Evolutionary conservation across 257 asterid genomes (phyloP).

Genomic region (Penstemon barbatus): DNA sequence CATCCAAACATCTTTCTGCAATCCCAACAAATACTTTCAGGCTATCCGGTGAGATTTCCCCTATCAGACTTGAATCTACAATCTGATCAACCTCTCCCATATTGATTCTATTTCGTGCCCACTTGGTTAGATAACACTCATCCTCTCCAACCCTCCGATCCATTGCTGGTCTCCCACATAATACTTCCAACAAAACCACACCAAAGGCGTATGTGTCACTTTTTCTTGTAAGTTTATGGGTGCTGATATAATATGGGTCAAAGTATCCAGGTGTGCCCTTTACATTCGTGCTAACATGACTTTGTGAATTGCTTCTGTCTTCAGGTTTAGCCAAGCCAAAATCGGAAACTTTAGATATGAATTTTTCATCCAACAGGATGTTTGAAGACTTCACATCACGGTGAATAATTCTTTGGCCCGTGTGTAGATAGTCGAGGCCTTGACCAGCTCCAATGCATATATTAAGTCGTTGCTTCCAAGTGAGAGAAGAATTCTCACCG

Average conservation of each 20-base stretch:
- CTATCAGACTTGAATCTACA: too few species aligned
- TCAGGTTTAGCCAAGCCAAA: slow-evolving; percentile 63
- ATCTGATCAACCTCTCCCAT: too few species aligned
- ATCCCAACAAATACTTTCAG: too few species aligned
- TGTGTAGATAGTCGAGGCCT: too few species aligned
- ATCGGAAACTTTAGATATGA: slow-evolving; percentile 58
- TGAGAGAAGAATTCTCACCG: too few species aligned
- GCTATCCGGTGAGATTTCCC: too few species aligned
- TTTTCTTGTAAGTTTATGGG: slow-evolving; percentile 43
- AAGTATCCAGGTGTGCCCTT: slow-evolving; percentile 58
- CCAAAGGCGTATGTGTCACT: slow-evolving; percentile 63
- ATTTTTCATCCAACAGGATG: slow-evolving; percentile 51
- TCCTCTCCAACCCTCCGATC: slow-evolving; percentile 36
- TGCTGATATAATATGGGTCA: slow-evolving; percentile 50
- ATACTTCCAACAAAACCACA: slow-evolving; percentile 48
- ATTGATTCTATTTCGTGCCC: too few species aligned
- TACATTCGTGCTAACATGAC: slow-evolving; percentile 49
- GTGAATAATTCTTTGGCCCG: too few species aligned
- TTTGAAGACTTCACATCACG: slow-evolving; percentile 60
- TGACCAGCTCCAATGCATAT: too few species aligned
- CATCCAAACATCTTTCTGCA: too few species aligned
- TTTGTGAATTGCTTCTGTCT: slow-evolving; percentile 35
- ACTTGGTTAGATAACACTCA: slow-evolving; percentile 32
- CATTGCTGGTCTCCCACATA: slow-evolving; percentile 52
- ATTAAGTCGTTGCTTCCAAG: too few species aligned